Evolutionary conservation across 2,329 filamentous ascomycete genomes (phyloP), one percentile per base, ranked within the genome.

Genomic region (Cladorrhinum sp.): DNA sequence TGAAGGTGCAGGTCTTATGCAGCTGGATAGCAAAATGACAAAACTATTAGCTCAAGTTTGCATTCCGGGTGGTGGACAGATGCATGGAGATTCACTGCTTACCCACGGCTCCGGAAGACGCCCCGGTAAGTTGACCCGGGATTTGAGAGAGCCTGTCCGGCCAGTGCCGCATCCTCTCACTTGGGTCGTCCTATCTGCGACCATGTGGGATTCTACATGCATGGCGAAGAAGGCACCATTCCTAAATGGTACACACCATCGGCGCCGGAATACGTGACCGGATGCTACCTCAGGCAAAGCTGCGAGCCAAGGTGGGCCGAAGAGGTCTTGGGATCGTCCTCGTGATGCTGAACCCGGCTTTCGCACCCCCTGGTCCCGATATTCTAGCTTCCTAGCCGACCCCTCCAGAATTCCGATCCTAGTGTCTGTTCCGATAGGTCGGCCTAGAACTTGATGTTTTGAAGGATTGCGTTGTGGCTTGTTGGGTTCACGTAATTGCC

Each of bases 281-380:
- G 32, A 36, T 36, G 32, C 16, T 36, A 36, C 32, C 32, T 13
- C 12, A 4, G 16, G 9, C 32, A 36, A 9, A 36, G 32, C 32
- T 36, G 32, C 32, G 16, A 13, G 32, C 32, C 32, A 36, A 36
- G 32, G 16, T 36, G 36, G 29, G 12, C 20, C 18, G 16, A n/a
- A 50, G 29, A 58, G 59, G n/a, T 22, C 8, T 3, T 12, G 32
- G 20, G 51, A 36, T 13, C 60, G 57, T 58, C 59, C 63, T 58
- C 63, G 63, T 65, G 63, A 63, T 56, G 25, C 9, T 36, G 32
- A 36, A 36, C 10, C 32, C 32, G 32, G 32, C 32, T 38, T 9
- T 32, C 18, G 41, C 48, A 25, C 27, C 38, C 49, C 51, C 27
- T 12, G 23, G 20, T 38, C 38, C 50, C 20, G 12, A 52, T 20